Percentiles rank a stretch among this genome's conserved stretches.
Conservation (phyloP, 345 rosid genomes). For the Brassica rapa region DNA sequence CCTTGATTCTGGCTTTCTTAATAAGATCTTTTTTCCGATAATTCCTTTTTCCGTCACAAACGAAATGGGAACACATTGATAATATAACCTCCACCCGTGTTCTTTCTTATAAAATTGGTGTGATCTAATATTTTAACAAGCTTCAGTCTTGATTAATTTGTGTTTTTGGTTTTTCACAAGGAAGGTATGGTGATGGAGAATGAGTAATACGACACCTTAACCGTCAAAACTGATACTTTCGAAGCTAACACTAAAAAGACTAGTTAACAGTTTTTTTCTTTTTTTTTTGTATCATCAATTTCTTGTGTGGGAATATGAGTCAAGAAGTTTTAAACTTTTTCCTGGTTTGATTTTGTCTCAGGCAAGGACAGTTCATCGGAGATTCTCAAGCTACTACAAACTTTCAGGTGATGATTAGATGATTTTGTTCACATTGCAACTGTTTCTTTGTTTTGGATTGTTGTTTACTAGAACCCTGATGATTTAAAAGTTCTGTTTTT, state of each 20-base stretch:
- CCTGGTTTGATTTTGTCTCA: conserved; percentile 28
- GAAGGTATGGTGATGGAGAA: conserved; percentile 65
- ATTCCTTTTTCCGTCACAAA: not conserved
- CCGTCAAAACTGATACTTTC: conserved; percentile 65
- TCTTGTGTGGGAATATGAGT: not conserved
- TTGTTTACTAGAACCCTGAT: not conserved
- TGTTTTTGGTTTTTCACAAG: not conserved
- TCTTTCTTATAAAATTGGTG: not conserved
- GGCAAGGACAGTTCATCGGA: conserved; percentile 90
- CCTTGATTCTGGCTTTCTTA: no score
- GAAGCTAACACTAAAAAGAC: conserved; percentile 85
- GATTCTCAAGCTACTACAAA: conserved; percentile 89
- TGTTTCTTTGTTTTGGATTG: not conserved
- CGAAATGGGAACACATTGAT: conserved; percentile 2
- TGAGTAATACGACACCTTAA: conserved; percentile 66
- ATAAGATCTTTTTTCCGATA: no score
- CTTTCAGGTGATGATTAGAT: conserved; percentile 61
- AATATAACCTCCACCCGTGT: not conserved
- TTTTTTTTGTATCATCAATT: not conserved
- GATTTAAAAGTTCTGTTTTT: not conserved
- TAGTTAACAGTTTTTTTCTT: conserved; percentile 35
- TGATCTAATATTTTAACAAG: conserved; percentile 3
- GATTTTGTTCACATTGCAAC: not conserved
- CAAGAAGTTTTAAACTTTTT: not conserved
- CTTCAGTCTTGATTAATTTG: not conserved